Conservation (phyloP, 2,329 filamentous ascomycete genomes). For the Clonostachys rosea region DNA sequence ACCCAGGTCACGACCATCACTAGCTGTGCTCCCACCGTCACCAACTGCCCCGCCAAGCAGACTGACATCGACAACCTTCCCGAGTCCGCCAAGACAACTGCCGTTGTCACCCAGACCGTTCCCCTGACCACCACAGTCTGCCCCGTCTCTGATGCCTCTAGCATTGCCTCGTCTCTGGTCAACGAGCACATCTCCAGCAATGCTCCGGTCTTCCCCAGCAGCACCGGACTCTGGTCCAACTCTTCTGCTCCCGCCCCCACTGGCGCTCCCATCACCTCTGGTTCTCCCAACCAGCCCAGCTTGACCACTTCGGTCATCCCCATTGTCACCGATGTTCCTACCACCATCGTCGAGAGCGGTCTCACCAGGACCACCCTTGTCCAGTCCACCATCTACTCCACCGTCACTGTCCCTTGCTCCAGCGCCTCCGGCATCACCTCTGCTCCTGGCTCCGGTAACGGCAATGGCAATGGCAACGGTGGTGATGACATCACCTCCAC, state of each 20-base stretch:
- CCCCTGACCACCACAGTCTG: slow-evolving; percentile 35
- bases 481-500: slow-evolving; percentile 26
- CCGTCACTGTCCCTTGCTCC: slow-evolving; percentile 17
- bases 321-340: slow-evolving; percentile 21
- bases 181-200: slow-evolving; percentile 25
- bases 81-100: slow-evolving; percentile 22
- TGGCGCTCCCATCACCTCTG: background rate
- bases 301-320: slow-evolving; percentile 13
- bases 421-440: slow-evolving; percentile 3
- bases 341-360: slow-evolving; percentile 14
- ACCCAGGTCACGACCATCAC: slow-evolving; percentile 53
- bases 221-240: background rate
- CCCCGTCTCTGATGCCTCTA: slow-evolving; percentile 34
- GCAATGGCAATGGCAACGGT: no score
- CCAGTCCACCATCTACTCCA: slow-evolving; percentile 24
- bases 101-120: slow-evolving; percentile 30
- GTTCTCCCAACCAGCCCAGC: slow-evolving; percentile 1
- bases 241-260: slow-evolving; percentile 1
- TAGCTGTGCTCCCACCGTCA: slow-evolving; percentile 51
- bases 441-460: slow-evolving; percentile 2
- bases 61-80: slow-evolving; percentile 26
- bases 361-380: slow-evolving; percentile 34
- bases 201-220: background rate
- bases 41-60: slow-evolving; percentile 44
- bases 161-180: slow-evolving; percentile 33